A percentile compares a stretch with the other conserved stretches of the same genome.
These are phyloP conservation scores for Penicillium paxilli DNA, from an alignment of 495 filamentous ascomycete species.

Conservation along the genomic window DNA sequence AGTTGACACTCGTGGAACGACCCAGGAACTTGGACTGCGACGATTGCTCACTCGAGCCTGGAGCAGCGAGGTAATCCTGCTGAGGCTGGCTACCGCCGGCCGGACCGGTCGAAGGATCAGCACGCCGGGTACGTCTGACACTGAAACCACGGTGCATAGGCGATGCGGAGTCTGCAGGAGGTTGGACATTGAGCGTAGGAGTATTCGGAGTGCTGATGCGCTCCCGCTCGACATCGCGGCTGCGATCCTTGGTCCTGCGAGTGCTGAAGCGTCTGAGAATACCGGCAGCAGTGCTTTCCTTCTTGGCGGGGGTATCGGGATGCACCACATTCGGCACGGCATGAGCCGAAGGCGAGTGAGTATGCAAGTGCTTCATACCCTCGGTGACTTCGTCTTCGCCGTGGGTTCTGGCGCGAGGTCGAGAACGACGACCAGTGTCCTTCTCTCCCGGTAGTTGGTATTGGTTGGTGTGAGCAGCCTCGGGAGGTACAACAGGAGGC, in stretches of 20 bases:
- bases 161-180: conserved; percentile 62
- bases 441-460: conserved; percentile 85
- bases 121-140: conserved; percentile 67
- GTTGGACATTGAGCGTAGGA: conserved; percentile 70
- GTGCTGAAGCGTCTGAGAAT: conserved; percentile 91
- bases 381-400: conserved; percentile 91
- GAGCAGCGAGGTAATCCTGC: conserved; percentile 73
- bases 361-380: conserved; percentile 69
- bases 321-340: conserved; percentile 53
- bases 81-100: conserved; percentile 67
- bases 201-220: conserved; percentile 61
- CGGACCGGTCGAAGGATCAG: conserved; percentile 52
- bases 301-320: conserved; percentile 68
- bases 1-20: conserved; percentile 83
- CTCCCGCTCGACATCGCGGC: conserved; percentile 51
- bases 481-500: conserved; percentile 76
- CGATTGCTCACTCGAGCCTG: conserved; percentile 55
- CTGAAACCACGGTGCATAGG: conserved; percentile 78
- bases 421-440: conserved; percentile 71
- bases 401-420: conserved; percentile 87
- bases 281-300: conserved; percentile 85
- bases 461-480: conserved; percentile 89
- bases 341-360: conserved; percentile 52
- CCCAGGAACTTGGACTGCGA: conserved; percentile 68
- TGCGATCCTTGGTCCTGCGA: conserved; percentile 61